phyloP scores from a whole-genome alignment of 805 yeast species.

The Lipomyces orientalis region DNA sequence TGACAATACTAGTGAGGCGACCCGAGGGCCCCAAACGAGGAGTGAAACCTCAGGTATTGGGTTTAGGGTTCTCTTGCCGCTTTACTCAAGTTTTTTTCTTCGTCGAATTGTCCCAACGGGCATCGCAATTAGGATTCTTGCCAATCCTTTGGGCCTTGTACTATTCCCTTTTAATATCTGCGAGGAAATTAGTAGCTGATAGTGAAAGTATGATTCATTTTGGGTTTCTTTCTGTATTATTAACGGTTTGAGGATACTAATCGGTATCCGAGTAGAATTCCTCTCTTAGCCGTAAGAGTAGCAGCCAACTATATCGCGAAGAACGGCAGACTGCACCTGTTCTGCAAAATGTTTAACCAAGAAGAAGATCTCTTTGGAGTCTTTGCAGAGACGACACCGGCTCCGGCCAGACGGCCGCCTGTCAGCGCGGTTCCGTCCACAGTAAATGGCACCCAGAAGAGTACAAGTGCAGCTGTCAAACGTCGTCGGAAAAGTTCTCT shows the following conservation, averaged over 20 bases:
- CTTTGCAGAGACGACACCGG: constrained; percentile 42
- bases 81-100: background rate
- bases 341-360: constrained; percentile 6
- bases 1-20: background rate
- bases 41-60: too few relatives aligned
- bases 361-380: constrained; percentile 44
- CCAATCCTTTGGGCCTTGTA: background rate
- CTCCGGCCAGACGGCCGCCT: background rate
- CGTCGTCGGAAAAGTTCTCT: background rate
- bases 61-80: background rate
- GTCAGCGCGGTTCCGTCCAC: background rate
- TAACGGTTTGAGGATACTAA: background rate
- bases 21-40: too few relatives aligned
- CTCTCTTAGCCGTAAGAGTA: background rate
- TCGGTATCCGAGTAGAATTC: background rate
- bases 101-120: background rate
- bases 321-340: background rate
- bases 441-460: background rate
- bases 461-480: background rate
- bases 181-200: background rate
- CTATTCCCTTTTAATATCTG: background rate
- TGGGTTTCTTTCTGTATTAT: background rate
- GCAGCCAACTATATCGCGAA: background rate
- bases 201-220: background rate
- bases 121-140: background rate